phyloP scores from a whole-genome alignment of 208 protist species.

The Leishmania tarentolae region DNA sequence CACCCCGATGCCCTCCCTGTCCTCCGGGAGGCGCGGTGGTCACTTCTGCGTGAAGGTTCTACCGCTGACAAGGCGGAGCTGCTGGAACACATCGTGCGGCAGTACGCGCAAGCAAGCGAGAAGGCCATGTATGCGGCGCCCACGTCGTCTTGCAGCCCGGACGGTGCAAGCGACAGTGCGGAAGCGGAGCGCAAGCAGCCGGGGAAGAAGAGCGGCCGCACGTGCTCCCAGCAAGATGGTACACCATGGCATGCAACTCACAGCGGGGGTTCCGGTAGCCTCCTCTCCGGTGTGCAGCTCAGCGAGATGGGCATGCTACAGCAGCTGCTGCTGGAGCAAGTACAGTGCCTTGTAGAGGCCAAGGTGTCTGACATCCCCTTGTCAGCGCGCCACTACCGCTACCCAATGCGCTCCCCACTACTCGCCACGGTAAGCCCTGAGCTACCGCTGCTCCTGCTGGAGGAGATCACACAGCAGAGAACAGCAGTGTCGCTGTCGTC shows the following conservation, averaged over 20 bases:
- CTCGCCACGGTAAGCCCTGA: slow-evolving; percentile 46
- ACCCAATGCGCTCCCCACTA: slow-evolving; percentile 51
- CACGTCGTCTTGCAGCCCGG: background rate
- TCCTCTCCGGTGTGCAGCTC: background rate
- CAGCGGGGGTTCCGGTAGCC: background rate
- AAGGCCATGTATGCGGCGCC: slow-evolving; percentile 18
- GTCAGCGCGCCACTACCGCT: slow-evolving; percentile 46
- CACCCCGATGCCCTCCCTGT: slow-evolving; percentile 31
- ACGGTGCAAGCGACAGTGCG: background rate
- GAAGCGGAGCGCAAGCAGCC: background rate
- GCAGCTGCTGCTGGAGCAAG: slow-evolving; percentile 52
- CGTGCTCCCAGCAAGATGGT: background rate
- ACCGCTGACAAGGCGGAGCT: slow-evolving; percentile 31
- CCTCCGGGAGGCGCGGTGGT: slow-evolving; percentile 57
- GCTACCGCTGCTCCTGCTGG: slow-evolving; percentile 51
- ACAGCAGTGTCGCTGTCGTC: background rate
- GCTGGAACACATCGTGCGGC: slow-evolving; percentile 48
- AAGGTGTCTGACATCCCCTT: slow-evolving; percentile 47
- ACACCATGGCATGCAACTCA: background rate
- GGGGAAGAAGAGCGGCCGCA: background rate
- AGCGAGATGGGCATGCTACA: slow-evolving; percentile 30
- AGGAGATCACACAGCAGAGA: slow-evolving; percentile 25
- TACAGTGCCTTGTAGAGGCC: slow-evolving; percentile 73
- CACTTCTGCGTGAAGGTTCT: slow-evolving; percentile 45
- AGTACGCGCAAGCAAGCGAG: slow-evolving; percentile 36